Percentiles rank a stretch among this genome's conserved stretches.
Evolutionary conservation across 768 basidiomycete species (phyloP).

Genomic region (Xerocomellus amylosporus): DNA sequence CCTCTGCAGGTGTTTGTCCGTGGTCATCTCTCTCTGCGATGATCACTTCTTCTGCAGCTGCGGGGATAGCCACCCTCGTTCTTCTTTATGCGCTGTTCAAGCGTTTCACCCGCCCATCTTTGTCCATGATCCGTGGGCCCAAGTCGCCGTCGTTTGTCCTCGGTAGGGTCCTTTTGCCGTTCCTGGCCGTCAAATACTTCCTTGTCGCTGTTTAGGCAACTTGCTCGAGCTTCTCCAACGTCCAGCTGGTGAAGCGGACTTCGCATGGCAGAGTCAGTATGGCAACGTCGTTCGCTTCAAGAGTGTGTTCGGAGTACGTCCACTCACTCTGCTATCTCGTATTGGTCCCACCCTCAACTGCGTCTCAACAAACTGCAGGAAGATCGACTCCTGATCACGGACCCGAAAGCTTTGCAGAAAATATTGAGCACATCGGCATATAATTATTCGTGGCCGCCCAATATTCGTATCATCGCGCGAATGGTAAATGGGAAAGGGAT

Average conservation of each 20-base stretch:
- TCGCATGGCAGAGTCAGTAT: constrained; percentile 30
- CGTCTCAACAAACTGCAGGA: constrained; percentile 33
- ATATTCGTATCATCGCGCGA: constrained; percentile 12
- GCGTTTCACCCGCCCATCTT: neutral
- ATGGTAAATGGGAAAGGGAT: constrained; percentile 33
- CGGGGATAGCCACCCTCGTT: constrained; percentile 2
- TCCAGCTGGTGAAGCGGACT: constrained; percentile 27
- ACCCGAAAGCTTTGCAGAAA: constrained; percentile 41
- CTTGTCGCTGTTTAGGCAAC: constrained; percentile 21
- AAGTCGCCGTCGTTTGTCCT: constrained; percentile 22
- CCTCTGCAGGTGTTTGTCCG: neutral
- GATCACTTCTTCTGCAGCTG: neutral
- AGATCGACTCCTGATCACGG: constrained; percentile 43
- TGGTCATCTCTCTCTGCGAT: neutral
- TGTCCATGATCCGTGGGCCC: constrained; percentile 20
- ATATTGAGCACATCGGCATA: constrained; percentile 43
- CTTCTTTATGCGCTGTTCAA: constrained; percentile 1
- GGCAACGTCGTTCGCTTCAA: constrained; percentile 26
- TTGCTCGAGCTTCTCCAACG: constrained; percentile 23
- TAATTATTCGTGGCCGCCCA: constrained; percentile 37
- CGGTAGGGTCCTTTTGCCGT: constrained; percentile 1
- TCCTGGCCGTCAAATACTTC: neutral
- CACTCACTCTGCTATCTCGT: neutral
- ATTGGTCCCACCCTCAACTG: too few species aligned
- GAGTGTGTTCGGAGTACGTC: constrained; percentile 22